Conservation (phyloP, 164 flowering plant genomes). For the Cinnamomum chago region DNA sequence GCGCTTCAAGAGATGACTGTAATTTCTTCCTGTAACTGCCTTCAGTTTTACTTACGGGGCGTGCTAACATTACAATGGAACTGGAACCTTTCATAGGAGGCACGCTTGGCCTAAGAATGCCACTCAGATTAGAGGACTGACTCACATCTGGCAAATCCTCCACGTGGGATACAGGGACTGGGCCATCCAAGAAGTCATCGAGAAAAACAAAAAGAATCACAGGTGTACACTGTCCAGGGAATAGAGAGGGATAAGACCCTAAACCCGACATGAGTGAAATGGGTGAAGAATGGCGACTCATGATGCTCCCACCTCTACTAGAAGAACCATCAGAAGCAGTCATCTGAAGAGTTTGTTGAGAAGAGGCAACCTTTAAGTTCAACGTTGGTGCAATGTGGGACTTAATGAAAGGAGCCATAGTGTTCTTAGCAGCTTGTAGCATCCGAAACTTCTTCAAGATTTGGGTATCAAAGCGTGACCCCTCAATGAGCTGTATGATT, state of each 20-base stretch:
- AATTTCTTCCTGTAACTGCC: conserved; percentile 65
- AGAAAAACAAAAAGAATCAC: conserved; percentile 72
- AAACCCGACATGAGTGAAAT: conserved; percentile 73
- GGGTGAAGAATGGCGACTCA: conserved; percentile 52
- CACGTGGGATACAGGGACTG: conserved; percentile 25
- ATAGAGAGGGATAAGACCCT: conserved; percentile 67
- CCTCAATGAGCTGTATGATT: conserved; percentile 72
- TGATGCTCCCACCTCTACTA: conserved; percentile 44
- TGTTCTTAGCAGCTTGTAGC: conserved; percentile 81
- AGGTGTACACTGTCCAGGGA: conserved; percentile 90
- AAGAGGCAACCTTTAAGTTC: conserved; percentile 34
- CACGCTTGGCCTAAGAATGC: conserved; percentile 39
- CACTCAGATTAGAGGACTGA: conserved; percentile 39
- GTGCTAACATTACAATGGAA: conserved; percentile 77
- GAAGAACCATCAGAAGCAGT: conserved; percentile 38
- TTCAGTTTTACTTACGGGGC: conserved; percentile 65
- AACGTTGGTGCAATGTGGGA: conserved; percentile 37
- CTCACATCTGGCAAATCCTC: conserved; percentile 47
- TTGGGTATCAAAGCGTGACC: conserved; percentile 71
- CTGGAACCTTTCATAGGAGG: conserved; percentile 63
- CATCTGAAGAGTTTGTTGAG: conserved; percentile 29
- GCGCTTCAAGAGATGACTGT: conserved; percentile 84
- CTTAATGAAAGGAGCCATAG: conserved; percentile 54
- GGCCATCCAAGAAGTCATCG: conserved; percentile 62
- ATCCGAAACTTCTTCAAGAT: conserved; percentile 59